Conservation (phyloP, 192 early-diverging fungal genomes). For the Coemansia sp. region DNA sequence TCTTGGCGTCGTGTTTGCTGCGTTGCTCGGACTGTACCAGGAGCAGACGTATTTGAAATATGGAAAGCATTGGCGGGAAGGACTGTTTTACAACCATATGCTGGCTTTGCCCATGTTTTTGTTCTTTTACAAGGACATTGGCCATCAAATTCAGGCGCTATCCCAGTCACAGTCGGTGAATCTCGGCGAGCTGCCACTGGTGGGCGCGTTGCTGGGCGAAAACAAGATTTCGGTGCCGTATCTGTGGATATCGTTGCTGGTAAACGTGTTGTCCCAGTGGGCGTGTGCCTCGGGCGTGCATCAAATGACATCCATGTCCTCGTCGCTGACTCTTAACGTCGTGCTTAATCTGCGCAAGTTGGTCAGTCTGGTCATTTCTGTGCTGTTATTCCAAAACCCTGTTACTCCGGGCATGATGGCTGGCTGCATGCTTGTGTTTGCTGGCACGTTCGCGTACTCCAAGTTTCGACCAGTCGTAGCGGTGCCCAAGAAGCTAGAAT, state of each 20-base stretch:
- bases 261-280: constrained; percentile 83
- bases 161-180: constrained; percentile 51
- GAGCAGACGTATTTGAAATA: constrained; percentile 76
- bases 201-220: constrained; percentile 8
- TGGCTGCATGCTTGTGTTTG: constrained; percentile 75
- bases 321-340: constrained; percentile 82
- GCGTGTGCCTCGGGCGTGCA: constrained; percentile 88
- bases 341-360: constrained; percentile 87
- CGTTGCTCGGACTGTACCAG: constrained; percentile 80
- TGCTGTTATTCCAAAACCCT: constrained; percentile 76
- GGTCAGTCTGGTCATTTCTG: constrained; percentile 74
- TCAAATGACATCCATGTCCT: constrained; percentile 70
- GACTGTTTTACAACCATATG: constrained; percentile 85
- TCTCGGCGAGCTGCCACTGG: background rate
- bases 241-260: constrained; percentile 69
- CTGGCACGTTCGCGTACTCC: constrained; percentile 79
- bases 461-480: constrained; percentile 6
- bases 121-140: constrained; percentile 70
- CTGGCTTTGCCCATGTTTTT: constrained; percentile 80
- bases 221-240: constrained; percentile 51
- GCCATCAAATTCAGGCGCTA: constrained; percentile 43
- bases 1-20: constrained; percentile 73
- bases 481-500: background rate
- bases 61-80: constrained; percentile 84
- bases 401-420: constrained; percentile 64